A percentile compares a stretch with the other conserved stretches of the same genome.
Evolutionary conservation across 768 basidiomycete genomes (phyloP).

Genomic region (Pisolithus orientalis): DNA sequence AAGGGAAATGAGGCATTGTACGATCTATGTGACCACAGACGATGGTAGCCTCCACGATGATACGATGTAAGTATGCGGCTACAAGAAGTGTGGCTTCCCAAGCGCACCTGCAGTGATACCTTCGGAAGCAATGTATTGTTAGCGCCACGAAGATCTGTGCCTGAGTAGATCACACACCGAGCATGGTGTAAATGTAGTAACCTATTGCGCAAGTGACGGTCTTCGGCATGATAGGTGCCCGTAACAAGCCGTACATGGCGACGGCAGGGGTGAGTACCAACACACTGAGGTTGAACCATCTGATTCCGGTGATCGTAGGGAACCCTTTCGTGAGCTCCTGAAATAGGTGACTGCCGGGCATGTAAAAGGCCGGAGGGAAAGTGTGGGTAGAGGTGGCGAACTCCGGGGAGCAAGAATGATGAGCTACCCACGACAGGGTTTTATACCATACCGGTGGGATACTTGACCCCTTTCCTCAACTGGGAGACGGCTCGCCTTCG

Average conservation of each 20-base stretch:
- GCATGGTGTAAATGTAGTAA: constrained; percentile 86
- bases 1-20: constrained; percentile 72
- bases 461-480: constrained; percentile 12
- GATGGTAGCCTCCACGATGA: constrained; percentile 57
- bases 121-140: constrained; percentile 13
- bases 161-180: constrained; percentile 43
- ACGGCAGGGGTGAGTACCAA: constrained; percentile 67
- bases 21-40: constrained; percentile 81
- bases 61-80: constrained; percentile 1
- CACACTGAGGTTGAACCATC: constrained; percentile 74
- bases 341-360: constrained; percentile 8
- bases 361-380: background rate
- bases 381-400: constrained; percentile 4
- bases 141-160: constrained; percentile 8
- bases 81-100: background rate
- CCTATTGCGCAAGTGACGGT: constrained; percentile 57
- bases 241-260: constrained; percentile 60
- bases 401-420: constrained; percentile 9
- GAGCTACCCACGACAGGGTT: constrained; percentile 12
- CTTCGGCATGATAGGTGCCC: constrained; percentile 36
- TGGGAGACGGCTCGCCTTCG: constrained; percentile 3
- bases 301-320: constrained; percentile 48
- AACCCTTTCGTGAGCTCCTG: constrained; percentile 23
- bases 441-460: constrained; percentile 23
- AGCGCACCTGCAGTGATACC: constrained; percentile 45